Evolutionary conservation across 225 moss, liverwort and hornwort species (phyloP), one percentile per base, ranked within the genome.

Genomic region (Neckera pumila): DNA sequence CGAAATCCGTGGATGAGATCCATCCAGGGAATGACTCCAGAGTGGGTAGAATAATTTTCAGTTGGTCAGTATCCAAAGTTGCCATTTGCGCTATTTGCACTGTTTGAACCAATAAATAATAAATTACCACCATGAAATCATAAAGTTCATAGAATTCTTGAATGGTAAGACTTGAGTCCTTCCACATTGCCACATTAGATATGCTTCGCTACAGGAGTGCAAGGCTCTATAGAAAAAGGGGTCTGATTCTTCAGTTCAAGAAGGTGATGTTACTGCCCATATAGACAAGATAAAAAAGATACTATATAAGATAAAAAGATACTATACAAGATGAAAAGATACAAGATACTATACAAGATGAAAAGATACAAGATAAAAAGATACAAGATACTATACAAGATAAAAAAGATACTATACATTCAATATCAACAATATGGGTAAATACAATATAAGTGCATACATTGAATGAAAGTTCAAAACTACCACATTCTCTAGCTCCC

Each of bases 81-180:
- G 97, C 86, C 90, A 98, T 86, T 88, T 98, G 96, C 51, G 90
- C 89, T n/a, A 96, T 85, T 92, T 93, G 93, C 92, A 96, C 89
- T 40, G 82, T 81, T 97, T 98, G 92, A 7, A 81, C 16, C 57
- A 47, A 42, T 9, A 51, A 40, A 54, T 17, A 1, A 51, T 43
- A 43, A 22, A 53, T 87, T 14, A 38, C 51, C 57, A 73, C 42
- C 79, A 59, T 74, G 47, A n/a, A 59, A 71, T 49, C 40, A 42
- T 11, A 38, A 7, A 45, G 8, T 33, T 60, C 19, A 9, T 23
- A 36, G 9, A 23, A 53, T 22, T 76, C 36, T 76, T 76, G 14
- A 54, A 14, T 8, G 53, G 21, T 34, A 53, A 76, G 6, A 5
- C 53, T 53, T 76, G 9, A 36, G 53, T 53, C 23, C 73, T 34